Conservation (phyloP, 2,329 filamentous ascomycete species). For the Fusarium brevicatenulatum region DNA sequence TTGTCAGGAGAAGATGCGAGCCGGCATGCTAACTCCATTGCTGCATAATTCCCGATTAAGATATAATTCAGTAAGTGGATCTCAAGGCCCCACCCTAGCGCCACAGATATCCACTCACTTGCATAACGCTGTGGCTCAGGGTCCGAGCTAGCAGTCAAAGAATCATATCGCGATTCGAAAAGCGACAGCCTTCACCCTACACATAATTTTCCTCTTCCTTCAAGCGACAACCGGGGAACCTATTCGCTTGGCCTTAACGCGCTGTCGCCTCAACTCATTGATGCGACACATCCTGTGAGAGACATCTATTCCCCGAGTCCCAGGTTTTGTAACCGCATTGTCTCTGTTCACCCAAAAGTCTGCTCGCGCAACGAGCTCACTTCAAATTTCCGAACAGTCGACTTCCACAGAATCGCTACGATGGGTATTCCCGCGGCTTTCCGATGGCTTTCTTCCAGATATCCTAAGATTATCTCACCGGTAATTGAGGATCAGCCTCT, state of each 20-base stretch:
- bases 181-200: constrained; percentile 3
- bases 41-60: constrained; percentile 27
- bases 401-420: constrained; percentile 38
- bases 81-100: not conserved
- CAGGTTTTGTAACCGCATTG: constrained; percentile 12
- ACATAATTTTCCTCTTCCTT: constrained; percentile 1
- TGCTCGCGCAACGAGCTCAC: constrained; percentile 11
- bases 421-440: constrained; percentile 98
- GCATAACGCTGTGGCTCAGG: constrained; percentile 1
- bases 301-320: not conserved
- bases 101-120: not conserved
- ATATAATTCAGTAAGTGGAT: not conserved
- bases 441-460: constrained; percentile 95
- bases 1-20: constrained; percentile 35
- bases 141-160: constrained; percentile 15
- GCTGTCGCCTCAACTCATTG: not conserved
- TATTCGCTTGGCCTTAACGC: not conserved
- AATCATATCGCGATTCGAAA: constrained; percentile 31
- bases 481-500: constrained; percentile 88
- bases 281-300: constrained; percentile 13
- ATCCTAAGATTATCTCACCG: constrained; percentile 94
- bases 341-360: not conserved
- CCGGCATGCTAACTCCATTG: constrained; percentile 23
- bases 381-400: constrained; percentile 1
- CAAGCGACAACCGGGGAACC: not conserved